These are phyloP conservation scores for Urostyla sp. DNA, from an alignment of 73 alveolate species.

Conservation along the genomic window DNA sequence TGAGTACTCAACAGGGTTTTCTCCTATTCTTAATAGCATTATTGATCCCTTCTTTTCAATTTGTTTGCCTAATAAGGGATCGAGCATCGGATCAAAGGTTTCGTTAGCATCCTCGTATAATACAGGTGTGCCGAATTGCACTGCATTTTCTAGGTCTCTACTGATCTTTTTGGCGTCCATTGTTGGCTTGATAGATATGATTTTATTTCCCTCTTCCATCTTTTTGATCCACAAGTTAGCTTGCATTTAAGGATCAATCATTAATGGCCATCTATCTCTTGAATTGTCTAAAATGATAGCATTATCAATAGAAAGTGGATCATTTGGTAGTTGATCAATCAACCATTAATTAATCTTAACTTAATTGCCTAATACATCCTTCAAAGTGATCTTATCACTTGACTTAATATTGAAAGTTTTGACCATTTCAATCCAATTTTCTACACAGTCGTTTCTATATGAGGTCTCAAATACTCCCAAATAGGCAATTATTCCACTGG, in stretches of 20 bases:
- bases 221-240: constrained; percentile 97
- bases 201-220: constrained; percentile 43
- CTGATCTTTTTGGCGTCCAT: constrained; percentile 86
- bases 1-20: constrained; percentile 87
- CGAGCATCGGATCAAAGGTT: constrained; percentile 91
- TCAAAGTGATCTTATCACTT: constrained; percentile 71
- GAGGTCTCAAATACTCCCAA: constrained; percentile 98
- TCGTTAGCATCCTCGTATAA: constrained; percentile 98
- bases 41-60: constrained; percentile 92
- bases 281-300: constrained; percentile 98
- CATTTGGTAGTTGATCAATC: constrained; percentile 95
- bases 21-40: constrained; percentile 87
- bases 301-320: constrained; percentile 98
- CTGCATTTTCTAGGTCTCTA: constrained; percentile 86
- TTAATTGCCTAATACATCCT: constrained; percentile 96
- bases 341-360: constrained; percentile 98
- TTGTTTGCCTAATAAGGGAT: constrained; percentile 94
- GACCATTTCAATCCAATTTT: constrained; percentile 88
- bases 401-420: constrained; percentile 65
- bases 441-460: constrained; percentile 95
- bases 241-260: constrained; percentile 99
- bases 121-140: constrained; percentile 95
- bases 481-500: constrained; percentile 99
- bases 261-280: constrained; percentile 99
- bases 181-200: constrained; percentile 71